phyloP scores from a whole-genome alignment of 352 stramenopile genomes.

The Phytophthora fragariae region DNA sequence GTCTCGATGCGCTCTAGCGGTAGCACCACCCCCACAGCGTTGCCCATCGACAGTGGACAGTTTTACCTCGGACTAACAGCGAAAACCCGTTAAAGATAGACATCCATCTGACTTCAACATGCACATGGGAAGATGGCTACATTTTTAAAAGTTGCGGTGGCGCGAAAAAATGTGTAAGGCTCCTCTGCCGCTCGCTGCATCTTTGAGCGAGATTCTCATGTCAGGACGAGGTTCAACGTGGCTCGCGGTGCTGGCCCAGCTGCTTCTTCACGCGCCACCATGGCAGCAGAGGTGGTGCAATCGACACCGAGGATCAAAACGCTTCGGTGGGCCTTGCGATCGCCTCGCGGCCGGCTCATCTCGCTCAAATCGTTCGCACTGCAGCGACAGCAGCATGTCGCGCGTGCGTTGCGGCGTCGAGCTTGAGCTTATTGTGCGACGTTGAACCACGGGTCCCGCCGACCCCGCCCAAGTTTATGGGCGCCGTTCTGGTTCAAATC shows the following conservation, averaged over 20 bases:
- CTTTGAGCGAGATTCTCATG: not conserved
- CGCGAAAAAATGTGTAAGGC: not conserved
- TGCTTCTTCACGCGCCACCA: not conserved
- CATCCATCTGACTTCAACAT: constrained; percentile 29
- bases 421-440: constrained; percentile 16
- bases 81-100: constrained; percentile 25
- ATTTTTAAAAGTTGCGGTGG: not conserved
- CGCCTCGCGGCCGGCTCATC: not conserved
- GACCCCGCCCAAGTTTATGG: not conserved
- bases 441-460: constrained; percentile 17
- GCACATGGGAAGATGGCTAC: constrained; percentile 25
- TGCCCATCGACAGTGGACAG: constrained; percentile 45
- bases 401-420: constrained; percentile 14
- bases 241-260: not conserved
- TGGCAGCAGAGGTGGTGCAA: not conserved
- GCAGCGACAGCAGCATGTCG: constrained; percentile 23
- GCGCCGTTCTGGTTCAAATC: not conserved
- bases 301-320: not conserved
- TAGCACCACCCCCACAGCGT: constrained; percentile 53
- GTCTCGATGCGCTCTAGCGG: constrained; percentile 33
- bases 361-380: constrained; percentile 22
- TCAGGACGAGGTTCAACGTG: too few relatives aligned
- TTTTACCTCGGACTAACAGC: not conserved
- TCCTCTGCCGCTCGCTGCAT: constrained; percentile 24
- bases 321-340: not conserved